Conservation (phyloP, 2,329 filamentous ascomycete species). For the Fusarium goolgardi region DNA sequence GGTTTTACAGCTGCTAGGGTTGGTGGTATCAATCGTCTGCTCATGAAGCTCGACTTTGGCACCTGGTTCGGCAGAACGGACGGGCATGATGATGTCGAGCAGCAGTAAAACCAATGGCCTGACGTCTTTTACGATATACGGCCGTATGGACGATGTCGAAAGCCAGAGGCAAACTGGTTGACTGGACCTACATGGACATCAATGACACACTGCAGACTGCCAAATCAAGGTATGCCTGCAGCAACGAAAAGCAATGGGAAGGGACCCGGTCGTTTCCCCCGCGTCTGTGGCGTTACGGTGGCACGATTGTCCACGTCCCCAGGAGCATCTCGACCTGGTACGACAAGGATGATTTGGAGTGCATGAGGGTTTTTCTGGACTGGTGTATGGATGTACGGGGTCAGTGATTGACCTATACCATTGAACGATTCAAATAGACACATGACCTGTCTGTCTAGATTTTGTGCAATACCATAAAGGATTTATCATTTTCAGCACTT, state of each 20-base stretch:
- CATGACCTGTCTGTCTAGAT: constrained; percentile 16
- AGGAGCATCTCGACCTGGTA: constrained; percentile 35
- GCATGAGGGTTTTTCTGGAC: constrained; percentile 18
- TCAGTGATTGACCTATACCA: constrained; percentile 25
- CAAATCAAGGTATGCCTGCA: constrained; percentile 37
- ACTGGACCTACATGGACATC: constrained; percentile 12
- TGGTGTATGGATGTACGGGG: constrained; percentile 1
- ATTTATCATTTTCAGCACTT: constrained; percentile 39
- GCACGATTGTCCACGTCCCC: constrained; percentile 43
- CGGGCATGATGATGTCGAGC: constrained; percentile 35
- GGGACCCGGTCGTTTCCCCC: constrained; percentile 21
- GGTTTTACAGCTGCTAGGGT: constrained; percentile 77
- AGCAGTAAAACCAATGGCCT: constrained; percentile 18
- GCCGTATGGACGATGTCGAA: neutral
- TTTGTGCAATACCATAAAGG: constrained; percentile 26
- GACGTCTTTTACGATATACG: constrained; percentile 11
- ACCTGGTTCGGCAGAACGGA: constrained; percentile 62
- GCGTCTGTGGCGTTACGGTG: constrained; percentile 46
- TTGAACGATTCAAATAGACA: constrained; percentile 25
- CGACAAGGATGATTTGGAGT: constrained; percentile 25
- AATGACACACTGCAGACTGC: constrained; percentile 15
- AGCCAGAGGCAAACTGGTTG: neutral
- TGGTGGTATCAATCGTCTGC: constrained; percentile 82
- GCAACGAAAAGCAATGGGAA: constrained; percentile 21
- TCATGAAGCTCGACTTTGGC: constrained; percentile 90